Evolutionary conservation across 148 eudicot genomes (phyloP).

Genomic region (Rhododendron henanense): DNA sequence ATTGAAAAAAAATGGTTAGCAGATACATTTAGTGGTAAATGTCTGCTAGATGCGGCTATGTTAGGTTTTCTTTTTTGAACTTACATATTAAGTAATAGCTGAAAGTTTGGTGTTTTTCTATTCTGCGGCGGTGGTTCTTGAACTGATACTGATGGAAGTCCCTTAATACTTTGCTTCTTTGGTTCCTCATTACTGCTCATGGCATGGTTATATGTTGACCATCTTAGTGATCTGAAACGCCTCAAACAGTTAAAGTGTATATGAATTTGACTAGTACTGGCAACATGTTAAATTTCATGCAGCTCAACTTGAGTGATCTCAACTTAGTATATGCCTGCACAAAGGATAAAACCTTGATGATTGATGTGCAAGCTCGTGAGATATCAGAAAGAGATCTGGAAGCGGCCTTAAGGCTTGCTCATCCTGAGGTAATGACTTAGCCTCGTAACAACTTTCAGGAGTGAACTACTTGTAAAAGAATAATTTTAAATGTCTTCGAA

Average conservation of each 20-base stretch:
- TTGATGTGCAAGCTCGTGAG: conserved; percentile 94
- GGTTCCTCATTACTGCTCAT: background rate
- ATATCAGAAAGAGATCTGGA: conserved; percentile 87
- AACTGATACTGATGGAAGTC: background rate
- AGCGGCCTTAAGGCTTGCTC: conserved; percentile 87
- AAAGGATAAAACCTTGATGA: conserved; percentile 91
- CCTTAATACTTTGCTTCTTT: background rate
- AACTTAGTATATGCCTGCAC: conserved; percentile 98
- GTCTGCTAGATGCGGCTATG: background rate
- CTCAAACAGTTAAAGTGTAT: background rate
- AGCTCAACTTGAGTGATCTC: conserved; percentile 89
- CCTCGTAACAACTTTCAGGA: conserved; percentile 2
- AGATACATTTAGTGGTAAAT: background rate
- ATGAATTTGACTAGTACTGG: background rate
- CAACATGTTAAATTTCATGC: conserved; percentile 27
- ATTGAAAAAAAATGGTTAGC: background rate
- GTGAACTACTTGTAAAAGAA: conserved; percentile 1
- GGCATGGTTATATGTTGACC: background rate
- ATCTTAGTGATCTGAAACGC: background rate
- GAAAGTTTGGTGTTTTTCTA: background rate
- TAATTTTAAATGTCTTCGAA: conserved; percentile 10
- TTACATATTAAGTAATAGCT: background rate
- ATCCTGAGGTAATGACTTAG: conserved; percentile 61
- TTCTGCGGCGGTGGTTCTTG: background rate
- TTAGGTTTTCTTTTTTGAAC: background rate